A percentile compares a stretch with the other conserved stretches of the same genome.
These are phyloP conservation scores for Schoenoplectus tabernaemontani DNA, from an alignment of 202 grass and related monocot species.

Conservation along the genomic window DNA sequence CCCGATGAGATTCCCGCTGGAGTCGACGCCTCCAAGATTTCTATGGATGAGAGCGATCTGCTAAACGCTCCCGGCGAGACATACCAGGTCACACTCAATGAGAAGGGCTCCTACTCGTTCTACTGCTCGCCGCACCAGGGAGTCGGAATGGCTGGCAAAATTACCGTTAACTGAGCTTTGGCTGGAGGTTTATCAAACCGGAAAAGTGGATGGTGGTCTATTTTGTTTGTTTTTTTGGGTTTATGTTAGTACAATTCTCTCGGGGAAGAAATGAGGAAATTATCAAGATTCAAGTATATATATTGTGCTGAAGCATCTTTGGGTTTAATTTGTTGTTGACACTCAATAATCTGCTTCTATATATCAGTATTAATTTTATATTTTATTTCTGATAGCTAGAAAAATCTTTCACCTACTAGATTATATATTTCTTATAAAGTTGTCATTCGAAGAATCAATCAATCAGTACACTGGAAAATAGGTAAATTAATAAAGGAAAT, in stretches of 20 bases:
- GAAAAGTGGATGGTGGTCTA: neutral
- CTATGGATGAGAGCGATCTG: slow-evolving; percentile 52
- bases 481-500: too few species aligned
- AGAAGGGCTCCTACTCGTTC: slow-evolving; percentile 77
- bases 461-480: too few species aligned
- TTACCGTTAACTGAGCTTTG: slow-evolving; percentile 66
- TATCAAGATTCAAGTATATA: neutral
- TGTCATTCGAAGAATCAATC: neutral
- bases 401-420: neutral
- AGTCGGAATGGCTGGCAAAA: slow-evolving; percentile 79
- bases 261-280: slow-evolving; percentile 17
- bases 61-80: slow-evolving; percentile 60
- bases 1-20: slow-evolving; percentile 73
- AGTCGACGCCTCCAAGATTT: slow-evolving; percentile 58
- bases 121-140: slow-evolving; percentile 88
- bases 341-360: neutral
- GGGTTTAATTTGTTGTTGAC: neutral
- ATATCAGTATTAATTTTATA: neutral
- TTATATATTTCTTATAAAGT: neutral
- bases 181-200: neutral
- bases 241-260: slow-evolving; percentile 10
- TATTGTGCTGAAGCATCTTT: neutral
- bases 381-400: neutral
- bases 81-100: slow-evolving; percentile 63
- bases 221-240: neutral